Percentiles rank a stretch among this genome's conserved stretches.
phyloP scores from a whole-genome alignment of 2,329 filamentous ascomycete species.

The Trichoderma cornu-damae region DNA sequence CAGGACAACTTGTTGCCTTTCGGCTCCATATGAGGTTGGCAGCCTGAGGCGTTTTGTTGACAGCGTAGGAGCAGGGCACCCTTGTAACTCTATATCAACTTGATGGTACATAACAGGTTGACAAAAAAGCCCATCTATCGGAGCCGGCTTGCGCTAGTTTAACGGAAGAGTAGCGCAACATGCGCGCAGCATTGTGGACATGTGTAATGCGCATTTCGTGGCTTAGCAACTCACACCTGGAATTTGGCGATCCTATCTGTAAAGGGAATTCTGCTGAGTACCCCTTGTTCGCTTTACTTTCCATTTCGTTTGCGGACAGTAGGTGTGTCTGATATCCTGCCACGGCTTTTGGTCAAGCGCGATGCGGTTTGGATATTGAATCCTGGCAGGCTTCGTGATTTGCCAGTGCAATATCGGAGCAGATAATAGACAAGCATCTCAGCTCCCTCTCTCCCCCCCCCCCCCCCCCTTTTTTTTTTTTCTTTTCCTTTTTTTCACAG shows the following conservation, averaged over 20 bases:
- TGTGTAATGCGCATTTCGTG: too few species aligned
- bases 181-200: too few species aligned
- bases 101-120: not conserved
- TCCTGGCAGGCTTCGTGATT: not conserved
- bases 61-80: not conserved
- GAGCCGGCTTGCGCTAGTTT: too few species aligned
- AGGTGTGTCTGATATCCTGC: not conserved
- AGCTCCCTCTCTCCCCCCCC: not conserved
- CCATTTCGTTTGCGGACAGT: not conserved
- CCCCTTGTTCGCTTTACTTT: not conserved
- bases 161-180: too few species aligned
- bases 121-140: too few species aligned
- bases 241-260: not conserved
- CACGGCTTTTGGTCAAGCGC: not conserved
- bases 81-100: not conserved
- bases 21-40: not conserved
- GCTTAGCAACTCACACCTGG: not conserved
- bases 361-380: not conserved
- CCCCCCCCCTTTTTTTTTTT: too few species aligned
- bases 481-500: too few species aligned
- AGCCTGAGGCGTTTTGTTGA: too few species aligned
- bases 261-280: not conserved
- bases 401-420: conserved; percentile 14
- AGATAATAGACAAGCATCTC: conserved; percentile 14
- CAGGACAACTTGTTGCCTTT: too few species aligned